Conservation (phyloP, 2,329 filamentous ascomycete species). For the Alternaria solani region DNA sequence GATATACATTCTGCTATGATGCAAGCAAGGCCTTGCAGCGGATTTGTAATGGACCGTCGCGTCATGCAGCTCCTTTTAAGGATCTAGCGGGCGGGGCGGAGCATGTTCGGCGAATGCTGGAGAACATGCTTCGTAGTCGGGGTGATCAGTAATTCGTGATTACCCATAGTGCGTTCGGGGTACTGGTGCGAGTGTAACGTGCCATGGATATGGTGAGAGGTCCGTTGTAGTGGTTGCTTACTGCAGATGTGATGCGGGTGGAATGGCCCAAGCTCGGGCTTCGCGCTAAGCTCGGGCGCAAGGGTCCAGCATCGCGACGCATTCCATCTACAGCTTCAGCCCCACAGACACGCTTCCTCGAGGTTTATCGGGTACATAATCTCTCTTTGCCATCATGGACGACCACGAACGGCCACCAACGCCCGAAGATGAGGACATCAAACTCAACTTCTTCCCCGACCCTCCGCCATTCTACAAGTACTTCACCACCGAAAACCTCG, state of each 20-base stretch:
- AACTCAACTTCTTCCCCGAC: slow-evolving; percentile 70
- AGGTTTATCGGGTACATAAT: background rate
- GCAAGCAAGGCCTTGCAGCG: background rate
- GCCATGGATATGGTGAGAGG: background rate
- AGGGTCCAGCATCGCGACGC: slow-evolving; percentile 19
- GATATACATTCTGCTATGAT: slow-evolving; percentile 4
- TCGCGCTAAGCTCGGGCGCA: background rate
- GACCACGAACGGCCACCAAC: slow-evolving; percentile 21
- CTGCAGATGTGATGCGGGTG: background rate
- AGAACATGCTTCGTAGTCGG: background rate
- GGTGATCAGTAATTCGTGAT: background rate
- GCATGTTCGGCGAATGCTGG: slow-evolving; percentile 2
- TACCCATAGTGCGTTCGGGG: background rate
- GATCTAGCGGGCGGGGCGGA: slow-evolving; percentile 2
- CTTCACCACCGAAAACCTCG: slow-evolving; percentile 80
- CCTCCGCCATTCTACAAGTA: slow-evolving; percentile 90
- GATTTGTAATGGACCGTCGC: slow-evolving; percentile 14
- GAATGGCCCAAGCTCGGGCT: slow-evolving; percentile 7
- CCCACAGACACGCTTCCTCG: background rate
- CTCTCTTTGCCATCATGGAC: slow-evolving; percentile 17
- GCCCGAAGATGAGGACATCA: slow-evolving; percentile 30
- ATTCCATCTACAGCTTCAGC: background rate
- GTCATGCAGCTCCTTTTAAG: background rate
- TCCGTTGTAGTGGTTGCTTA: background rate
- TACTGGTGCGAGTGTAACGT: background rate